These are phyloP conservation scores for Aspergillus fumigatiaffinis DNA, from an alignment of 2,329 filamentous ascomycete species.

Conservation along the genomic window DNA sequence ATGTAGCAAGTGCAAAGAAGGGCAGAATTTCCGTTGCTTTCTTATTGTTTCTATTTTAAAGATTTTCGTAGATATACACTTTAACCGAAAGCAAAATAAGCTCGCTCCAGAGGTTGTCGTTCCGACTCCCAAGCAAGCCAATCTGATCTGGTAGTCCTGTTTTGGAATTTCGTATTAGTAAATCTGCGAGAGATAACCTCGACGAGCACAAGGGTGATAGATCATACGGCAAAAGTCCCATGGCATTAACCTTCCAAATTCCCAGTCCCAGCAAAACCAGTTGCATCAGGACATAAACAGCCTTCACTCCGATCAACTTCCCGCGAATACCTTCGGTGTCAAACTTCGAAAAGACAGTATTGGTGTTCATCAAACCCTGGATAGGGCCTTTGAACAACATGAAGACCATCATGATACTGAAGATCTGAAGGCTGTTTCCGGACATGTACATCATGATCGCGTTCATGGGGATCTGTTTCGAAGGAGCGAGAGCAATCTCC, in stretches of 20 bases:
- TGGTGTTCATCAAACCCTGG: conserved; percentile 75
- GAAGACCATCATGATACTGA: conserved; percentile 99
- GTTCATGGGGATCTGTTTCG: conserved; percentile 96
- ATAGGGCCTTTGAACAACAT: conserved; percentile 98
- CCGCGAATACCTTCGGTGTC: conserved; percentile 73
- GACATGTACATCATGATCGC: conserved; percentile 99
- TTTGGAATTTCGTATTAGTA: conserved; percentile 1
- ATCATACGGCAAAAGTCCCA: conserved; percentile 87
- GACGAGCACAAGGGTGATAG: not conserved
- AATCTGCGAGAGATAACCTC: not conserved
- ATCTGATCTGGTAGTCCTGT: conserved; percentile 87
- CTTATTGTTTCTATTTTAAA: not conserved
- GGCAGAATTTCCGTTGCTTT: not conserved
- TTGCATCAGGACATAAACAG: conserved; percentile 84
- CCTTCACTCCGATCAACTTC: conserved; percentile 77
- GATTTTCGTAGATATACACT: not conserved
- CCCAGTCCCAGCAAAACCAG: conserved; percentile 77
- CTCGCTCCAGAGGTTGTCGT: conserved; percentile 63
- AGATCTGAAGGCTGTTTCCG: conserved; percentile 95
- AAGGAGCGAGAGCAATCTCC: conserved; percentile 90
- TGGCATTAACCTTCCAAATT: conserved; percentile 93
- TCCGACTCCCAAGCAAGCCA: conserved; percentile 94
- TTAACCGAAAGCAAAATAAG: conserved; percentile 56
- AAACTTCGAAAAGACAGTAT: conserved; percentile 85
- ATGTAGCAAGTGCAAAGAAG: too few relatives aligned